Conservation (phyloP, 2,329 filamentous ascomycete species). For the Ophiostoma australiae region DNA sequence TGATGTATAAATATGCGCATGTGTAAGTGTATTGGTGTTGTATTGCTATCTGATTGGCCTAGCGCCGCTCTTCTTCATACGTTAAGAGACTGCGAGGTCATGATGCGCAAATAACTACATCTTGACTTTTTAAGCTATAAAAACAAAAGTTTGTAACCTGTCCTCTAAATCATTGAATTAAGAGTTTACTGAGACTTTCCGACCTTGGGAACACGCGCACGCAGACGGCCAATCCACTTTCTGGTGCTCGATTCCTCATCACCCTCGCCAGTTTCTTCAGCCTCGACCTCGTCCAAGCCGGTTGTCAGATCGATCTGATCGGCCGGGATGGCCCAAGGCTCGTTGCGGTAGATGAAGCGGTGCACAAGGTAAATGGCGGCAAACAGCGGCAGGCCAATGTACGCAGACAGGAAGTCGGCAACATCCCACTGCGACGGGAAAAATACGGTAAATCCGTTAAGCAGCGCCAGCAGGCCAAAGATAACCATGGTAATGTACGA, state of each 20-base stretch:
- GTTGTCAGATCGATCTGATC: constrained; percentile 15
- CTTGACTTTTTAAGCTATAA: background rate
- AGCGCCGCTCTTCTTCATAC: background rate
- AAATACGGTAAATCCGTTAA: constrained; percentile 31
- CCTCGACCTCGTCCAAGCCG: constrained; percentile 14
- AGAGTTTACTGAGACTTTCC: background rate
- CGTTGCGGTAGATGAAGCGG: constrained; percentile 8
- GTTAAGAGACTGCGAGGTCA: background rate
- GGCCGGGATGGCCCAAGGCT: background rate
- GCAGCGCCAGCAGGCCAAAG: constrained; percentile 20
- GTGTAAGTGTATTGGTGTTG: background rate
- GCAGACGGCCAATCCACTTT: background rate
- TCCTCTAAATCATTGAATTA: background rate
- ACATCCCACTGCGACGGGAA: constrained; percentile 50
- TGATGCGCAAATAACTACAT: background rate
- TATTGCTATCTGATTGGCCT: background rate
- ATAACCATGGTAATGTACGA: constrained; percentile 33
- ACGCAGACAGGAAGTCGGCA: constrained; percentile 58
- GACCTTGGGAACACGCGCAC: background rate
- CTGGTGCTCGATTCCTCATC: background rate
- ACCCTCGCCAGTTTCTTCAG: background rate
- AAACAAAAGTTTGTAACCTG: background rate
- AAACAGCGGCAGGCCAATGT: constrained; percentile 39
- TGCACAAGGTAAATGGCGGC: constrained; percentile 28
- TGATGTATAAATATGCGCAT: background rate